Conservation (phyloP, 768 basidiomycete species). For the Dendrothele bispora region DNA sequence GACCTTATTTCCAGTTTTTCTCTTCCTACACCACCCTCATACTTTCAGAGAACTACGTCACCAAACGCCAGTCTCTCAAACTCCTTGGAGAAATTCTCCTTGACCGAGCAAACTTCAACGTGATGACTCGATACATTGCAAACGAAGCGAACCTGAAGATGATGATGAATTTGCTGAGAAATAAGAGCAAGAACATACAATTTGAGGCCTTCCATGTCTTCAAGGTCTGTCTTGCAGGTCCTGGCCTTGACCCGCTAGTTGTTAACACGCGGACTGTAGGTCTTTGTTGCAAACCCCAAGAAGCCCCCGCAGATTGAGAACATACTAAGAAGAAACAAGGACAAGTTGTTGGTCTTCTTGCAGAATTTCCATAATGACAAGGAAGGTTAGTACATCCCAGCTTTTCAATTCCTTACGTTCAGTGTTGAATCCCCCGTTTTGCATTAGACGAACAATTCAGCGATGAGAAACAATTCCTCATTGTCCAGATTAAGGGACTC, state of each 20-base stretch:
- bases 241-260: not conserved
- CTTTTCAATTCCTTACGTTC: not conserved
- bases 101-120: constrained; percentile 95
- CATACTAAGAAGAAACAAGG: constrained; percentile 92
- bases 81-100: constrained; percentile 96
- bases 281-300: constrained; percentile 99
- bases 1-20: constrained; percentile 71
- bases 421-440: constrained; percentile 1
- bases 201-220: constrained; percentile 99
- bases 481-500: constrained; percentile 84
- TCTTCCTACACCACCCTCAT: constrained; percentile 91
- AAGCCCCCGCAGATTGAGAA: constrained; percentile 93
- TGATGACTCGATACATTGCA: constrained; percentile 98
- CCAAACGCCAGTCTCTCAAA: constrained; percentile 98
- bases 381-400: constrained; percentile 62
- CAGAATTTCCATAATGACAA: constrained; percentile 98
- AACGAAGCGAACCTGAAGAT: constrained; percentile 96
- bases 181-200: constrained; percentile 99
- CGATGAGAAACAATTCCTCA: constrained; percentile 96
- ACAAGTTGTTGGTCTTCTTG: constrained; percentile 86
- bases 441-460: constrained; percentile 89
- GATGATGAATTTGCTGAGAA: constrained; percentile 99
- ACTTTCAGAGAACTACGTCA: constrained; percentile 94
- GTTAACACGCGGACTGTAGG: constrained; percentile 40
- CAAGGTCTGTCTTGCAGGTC: constrained; percentile 63